Base-by-base conservation (phyloP, 2,329 filamentous ascomycete species). In the Diaporthe sp. region DNA sequence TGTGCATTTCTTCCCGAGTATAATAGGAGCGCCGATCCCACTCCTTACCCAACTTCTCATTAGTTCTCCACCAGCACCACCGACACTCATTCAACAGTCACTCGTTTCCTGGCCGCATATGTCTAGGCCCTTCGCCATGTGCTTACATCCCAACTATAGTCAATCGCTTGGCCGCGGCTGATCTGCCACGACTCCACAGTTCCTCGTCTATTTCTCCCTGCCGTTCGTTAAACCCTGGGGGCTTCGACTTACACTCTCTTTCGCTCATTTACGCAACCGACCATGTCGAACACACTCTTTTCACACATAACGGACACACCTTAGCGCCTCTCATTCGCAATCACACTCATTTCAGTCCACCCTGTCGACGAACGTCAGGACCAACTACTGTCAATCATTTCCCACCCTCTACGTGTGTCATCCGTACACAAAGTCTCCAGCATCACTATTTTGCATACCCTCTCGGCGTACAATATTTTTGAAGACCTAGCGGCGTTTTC, bases 81-180 rank as follows among this genome's bases (percentile, higher is more conserved):
- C 70, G n/a, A 50, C 56, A 42, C 35, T 55, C 56, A 53, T 35
- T 71, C n/a, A 63, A n/a, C n/a, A 53, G 56, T 55, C 70, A 15
- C 47, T 71, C 69, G 4, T 51, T 71, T 30, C 42, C 3, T 32
- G 27, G 19, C 42, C 55, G 10, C 27, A 15, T 44, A 17, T 22
- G 10, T 19, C n/a, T 44, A 15, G 3, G 47, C 17, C 56, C 39
- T 39, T 63, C 35, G 53, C 35, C 42, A 65, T 71, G 56, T 44
- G 25, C n/a, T n/a, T 39, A 32, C 3, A 3, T 22, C 19, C 27
- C 42, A 63, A 71, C 56, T 47, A 15, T 5, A 39, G 47, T 63
- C 70, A 25, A 7, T 71, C 70, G 8, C 27, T 71, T 51, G 56
- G n/a, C 17, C 30, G 13, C 15, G 27, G 25, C 66, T n/a, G 30